Base-by-base conservation (phyloP, 331 rosid genomes). In the Prunus yedoensis region DNA sequence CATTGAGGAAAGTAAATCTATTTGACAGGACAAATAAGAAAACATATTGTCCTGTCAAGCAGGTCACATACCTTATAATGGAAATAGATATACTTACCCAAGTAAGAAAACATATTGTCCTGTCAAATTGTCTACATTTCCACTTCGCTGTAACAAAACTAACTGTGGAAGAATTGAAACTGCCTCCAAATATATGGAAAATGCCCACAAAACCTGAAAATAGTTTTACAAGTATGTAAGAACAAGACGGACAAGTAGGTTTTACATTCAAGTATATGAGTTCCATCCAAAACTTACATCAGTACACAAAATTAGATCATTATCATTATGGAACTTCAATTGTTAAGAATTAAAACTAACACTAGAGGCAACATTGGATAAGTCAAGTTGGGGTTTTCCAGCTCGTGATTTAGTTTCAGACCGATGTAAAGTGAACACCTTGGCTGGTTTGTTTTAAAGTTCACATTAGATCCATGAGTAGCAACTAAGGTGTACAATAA, bases 121-220 rank as follows among this genome's bases (percentile, higher is more conserved):
- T 0, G 97, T 91, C 87, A 94, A 85, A 83, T 94, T 94, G 89
- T 94, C 98, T 51, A 94, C 98, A 66, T 91, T 94, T 70, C 98
- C 93, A 81, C 97, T 94, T 74, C 94, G 83, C 61, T 94, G 98
- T 77, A 94, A 77, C 91, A 94, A 76, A 81, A 90, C 96, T 79
- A 94, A 77, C 82, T 95, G 99, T 9, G 99, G 97, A 61, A 90
- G 84, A 80, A 92, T 95, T 5, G 97, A 92, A 49, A 89, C 89
- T 14, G 99, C 97, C 80, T 90, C 99, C 91, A 90, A 89, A 84
- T 92, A 95, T 80, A 95, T 84, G 38, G 99, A 95, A 88, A 95
- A 95, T 76, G 97, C 97, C 99, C 96, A 92, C 62, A 89, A 84
- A 58, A 95, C 66, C 99, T 95, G 91, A 50, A 82, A 74, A 73